These are phyloP conservation scores for Starmerella ratchasimensis DNA, from an alignment of 805 yeast species.

Conservation along the genomic window DNA sequence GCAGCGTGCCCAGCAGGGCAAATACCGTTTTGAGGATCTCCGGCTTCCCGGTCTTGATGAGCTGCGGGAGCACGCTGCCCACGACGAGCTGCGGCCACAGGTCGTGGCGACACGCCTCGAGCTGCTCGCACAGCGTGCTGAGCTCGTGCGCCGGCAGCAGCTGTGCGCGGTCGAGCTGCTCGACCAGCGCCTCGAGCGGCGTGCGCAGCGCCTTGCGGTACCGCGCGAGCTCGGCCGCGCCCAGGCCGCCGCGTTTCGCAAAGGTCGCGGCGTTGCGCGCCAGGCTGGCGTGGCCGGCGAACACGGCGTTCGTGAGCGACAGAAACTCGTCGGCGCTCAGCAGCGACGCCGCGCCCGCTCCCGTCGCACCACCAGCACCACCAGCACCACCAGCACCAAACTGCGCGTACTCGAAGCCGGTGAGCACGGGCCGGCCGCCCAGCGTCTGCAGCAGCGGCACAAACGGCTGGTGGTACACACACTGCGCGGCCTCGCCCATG, in stretches of 20 bases:
- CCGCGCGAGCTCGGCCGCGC: not conserved
- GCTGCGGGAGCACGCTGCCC: conserved; percentile 42
- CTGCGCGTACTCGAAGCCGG: not conserved
- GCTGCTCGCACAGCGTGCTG: conserved; percentile 5
- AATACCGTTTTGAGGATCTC: conserved; percentile 12
- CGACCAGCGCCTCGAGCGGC: conserved; percentile 38
- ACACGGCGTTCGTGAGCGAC: not conserved
- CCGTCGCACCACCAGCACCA: not conserved
- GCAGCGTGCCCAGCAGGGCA: not conserved
- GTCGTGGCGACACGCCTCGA: not conserved
- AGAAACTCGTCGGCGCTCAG: not conserved
- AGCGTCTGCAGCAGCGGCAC: not conserved
- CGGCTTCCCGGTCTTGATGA: conserved; percentile 28
- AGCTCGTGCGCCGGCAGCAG: conserved; percentile 16
- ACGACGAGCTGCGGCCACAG: conserved; percentile 5
- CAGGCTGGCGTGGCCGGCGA: not conserved
- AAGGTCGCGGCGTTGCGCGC: not conserved
- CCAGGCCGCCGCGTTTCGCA: not conserved
- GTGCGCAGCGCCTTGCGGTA: conserved; percentile 22
- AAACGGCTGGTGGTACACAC: not conserved
- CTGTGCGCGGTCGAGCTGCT: conserved; percentile 40
- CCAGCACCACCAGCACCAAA: not conserved
- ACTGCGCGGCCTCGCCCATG: conserved; percentile 6
- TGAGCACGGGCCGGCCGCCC: conserved; percentile 1
- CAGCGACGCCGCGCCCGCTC: not conserved